A percentile compares a stretch with the other conserved stretches of the same genome.
These are phyloP conservation scores for Metschnikowia borealis DNA, from an alignment of 805 yeast genomes.

Conservation along the genomic window DNA sequence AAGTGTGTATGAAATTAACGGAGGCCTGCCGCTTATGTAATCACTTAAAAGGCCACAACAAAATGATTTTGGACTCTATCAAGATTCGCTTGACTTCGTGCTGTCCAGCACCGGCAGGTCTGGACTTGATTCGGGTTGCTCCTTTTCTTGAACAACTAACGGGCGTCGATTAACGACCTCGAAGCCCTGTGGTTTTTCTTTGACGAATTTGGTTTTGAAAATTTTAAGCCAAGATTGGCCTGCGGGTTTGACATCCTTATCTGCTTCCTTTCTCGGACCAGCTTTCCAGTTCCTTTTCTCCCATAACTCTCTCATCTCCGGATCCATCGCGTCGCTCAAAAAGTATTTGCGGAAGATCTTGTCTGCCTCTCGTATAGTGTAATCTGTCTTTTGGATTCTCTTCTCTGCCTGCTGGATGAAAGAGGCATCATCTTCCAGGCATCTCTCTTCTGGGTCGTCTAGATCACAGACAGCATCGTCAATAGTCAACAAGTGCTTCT, in stretches of 20 bases:
- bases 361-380: slow-evolving; percentile 61
- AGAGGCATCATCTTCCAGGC: slow-evolving; percentile 1
- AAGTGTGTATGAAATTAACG: not conserved
- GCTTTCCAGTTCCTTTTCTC: slow-evolving; percentile 35
- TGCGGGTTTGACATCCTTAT: not conserved
- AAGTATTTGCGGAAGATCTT: slow-evolving; percentile 42
- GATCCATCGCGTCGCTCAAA: slow-evolving; percentile 42
- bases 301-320: slow-evolving; percentile 51
- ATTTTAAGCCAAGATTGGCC: not conserved
- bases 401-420: slow-evolving; percentile 6
- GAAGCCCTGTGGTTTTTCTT: slow-evolving; percentile 21
- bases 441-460: slow-evolving; percentile 1
- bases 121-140: not conserved
- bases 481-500: slow-evolving; percentile 8
- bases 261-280: slow-evolving; percentile 1
- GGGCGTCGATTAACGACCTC: slow-evolving; percentile 35
- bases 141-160: slow-evolving; percentile 21
- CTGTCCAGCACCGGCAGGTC: not conserved
- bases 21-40: not conserved
- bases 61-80: not conserved
- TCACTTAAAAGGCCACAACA: not conserved
- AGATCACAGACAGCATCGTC: not conserved
- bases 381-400: slow-evolving; percentile 36
- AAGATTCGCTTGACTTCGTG: not conserved
- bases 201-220: not conserved